Percentiles rank a stretch among this genome's conserved stretches.
phyloP scores from a whole-genome alignment of 2,329 filamentous ascomycete species.

The Ascochyta koolunga region DNA sequence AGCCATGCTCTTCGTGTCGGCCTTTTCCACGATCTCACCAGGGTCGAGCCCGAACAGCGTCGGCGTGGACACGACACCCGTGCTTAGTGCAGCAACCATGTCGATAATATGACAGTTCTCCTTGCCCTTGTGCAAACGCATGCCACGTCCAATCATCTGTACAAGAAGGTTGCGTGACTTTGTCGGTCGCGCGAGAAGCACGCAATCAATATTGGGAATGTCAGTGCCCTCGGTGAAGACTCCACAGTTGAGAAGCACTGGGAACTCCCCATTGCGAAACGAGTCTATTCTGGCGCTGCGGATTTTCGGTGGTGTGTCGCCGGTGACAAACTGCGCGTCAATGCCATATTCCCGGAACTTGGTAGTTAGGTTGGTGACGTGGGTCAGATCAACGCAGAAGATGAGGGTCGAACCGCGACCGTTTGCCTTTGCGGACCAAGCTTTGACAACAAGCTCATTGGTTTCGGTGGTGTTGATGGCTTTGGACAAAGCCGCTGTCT shows the following conservation, averaged over 20 bases:
- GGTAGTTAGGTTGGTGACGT: constrained; percentile 76
- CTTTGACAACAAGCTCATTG: constrained; percentile 83
- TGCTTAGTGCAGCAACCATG: constrained; percentile 85
- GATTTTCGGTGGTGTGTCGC: constrained; percentile 73
- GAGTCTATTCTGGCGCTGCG: constrained; percentile 73
- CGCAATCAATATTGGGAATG: constrained; percentile 95
- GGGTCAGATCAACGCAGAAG: constrained; percentile 90
- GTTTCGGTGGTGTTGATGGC: constrained; percentile 81
- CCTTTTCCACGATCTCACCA: constrained; percentile 72
- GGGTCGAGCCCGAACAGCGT: constrained; percentile 94
- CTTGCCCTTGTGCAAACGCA: constrained; percentile 82
- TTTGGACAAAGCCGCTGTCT: constrained; percentile 74
- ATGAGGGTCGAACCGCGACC: constrained; percentile 83
- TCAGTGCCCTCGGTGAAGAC: constrained; percentile 98
- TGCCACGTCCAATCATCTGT: constrained; percentile 96
- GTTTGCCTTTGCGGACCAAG: constrained; percentile 80
- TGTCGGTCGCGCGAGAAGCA: constrained; percentile 86
- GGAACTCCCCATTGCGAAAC: constrained; percentile 78
- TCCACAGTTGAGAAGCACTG: constrained; percentile 90
- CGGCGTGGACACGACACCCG: constrained; percentile 86
- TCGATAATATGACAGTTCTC: constrained; percentile 93
- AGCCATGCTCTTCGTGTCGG: constrained; percentile 67
- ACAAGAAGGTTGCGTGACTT: constrained; percentile 90
- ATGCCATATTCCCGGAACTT: constrained; percentile 78
- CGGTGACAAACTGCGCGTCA: constrained; percentile 86